Evolutionary conservation across 768 basidiomycete genomes (phyloP).

Genomic region (Leccinum disarticulatum): DNA sequence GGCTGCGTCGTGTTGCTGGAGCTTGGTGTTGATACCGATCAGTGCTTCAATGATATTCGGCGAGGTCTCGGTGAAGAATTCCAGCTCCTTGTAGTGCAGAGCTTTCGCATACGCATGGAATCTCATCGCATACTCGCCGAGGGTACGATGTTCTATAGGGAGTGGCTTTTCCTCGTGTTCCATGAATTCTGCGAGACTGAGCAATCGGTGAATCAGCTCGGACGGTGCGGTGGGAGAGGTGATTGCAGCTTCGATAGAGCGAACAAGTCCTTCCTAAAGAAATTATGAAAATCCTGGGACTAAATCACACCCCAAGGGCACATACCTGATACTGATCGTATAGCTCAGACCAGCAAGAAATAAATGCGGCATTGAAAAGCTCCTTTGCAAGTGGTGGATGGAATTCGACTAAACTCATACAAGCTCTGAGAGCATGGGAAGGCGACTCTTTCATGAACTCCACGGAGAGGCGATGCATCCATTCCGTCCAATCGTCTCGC

Average conservation of each 20-base stretch:
- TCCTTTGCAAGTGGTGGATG: constrained; percentile 91
- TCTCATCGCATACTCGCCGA: constrained; percentile 91
- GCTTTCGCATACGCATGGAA: constrained; percentile 97
- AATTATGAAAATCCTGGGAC: constrained; percentile 6
- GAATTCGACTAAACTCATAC: constrained; percentile 89
- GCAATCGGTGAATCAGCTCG: constrained; percentile 85
- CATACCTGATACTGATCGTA: constrained; percentile 94
- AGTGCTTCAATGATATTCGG: constrained; percentile 90
- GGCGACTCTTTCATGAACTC: constrained; percentile 99
- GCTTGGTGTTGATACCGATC: constrained; percentile 93
- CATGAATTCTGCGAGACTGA: constrained; percentile 98
- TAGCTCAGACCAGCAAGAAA: constrained; percentile 95
- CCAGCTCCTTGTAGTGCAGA: constrained; percentile 96
- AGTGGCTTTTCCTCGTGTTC: constrained; percentile 97
- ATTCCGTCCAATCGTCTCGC: constrained; percentile 89
- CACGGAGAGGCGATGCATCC: constrained; percentile 90
- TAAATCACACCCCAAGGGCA: background rate
- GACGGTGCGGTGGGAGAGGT: constrained; percentile 74
- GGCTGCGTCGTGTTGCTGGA: constrained; percentile 97
- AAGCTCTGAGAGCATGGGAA: constrained; percentile 95
- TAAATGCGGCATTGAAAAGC: constrained; percentile 96
- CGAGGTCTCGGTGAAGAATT: constrained; percentile 91
- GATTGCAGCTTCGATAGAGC: constrained; percentile 84
- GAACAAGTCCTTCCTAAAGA: constrained; percentile 87
- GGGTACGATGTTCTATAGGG: constrained; percentile 88